phyloP scores from a whole-genome alignment of 208 protist genomes.

The Spongospora subterranea region DNA sequence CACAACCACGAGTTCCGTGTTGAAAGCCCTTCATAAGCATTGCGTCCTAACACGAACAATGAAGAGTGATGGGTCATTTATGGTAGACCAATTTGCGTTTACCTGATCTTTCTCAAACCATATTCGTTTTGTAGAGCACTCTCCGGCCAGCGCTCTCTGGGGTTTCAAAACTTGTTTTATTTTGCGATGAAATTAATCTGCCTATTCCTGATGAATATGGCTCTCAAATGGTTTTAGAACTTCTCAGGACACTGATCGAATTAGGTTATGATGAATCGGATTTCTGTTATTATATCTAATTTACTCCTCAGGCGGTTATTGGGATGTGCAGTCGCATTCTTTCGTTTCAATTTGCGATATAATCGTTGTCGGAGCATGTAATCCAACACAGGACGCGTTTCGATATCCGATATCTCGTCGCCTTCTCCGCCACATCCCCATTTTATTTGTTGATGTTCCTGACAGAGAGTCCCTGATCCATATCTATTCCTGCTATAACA shows the following conservation, averaged over 20 bases:
- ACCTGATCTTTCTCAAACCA: background rate
- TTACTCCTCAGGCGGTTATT: conserved; percentile 84
- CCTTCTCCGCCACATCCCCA: conserved; percentile 94
- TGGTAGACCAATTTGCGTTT: background rate
- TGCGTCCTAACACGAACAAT: conserved; percentile 89
- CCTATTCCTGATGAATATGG: conserved; percentile 94
- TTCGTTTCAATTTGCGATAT: conserved; percentile 93
- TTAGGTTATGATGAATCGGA: conserved; percentile 70
- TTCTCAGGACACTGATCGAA: conserved; percentile 97
- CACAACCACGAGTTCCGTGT: conserved; percentile 90
- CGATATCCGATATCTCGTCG: conserved; percentile 90
- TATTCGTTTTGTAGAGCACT: background rate
- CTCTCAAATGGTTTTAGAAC: conserved; percentile 95
- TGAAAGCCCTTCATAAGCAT: conserved; percentile 96
- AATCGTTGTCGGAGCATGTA: conserved; percentile 93
- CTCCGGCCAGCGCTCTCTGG: conserved; percentile 60
- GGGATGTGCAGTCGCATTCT: conserved; percentile 75
- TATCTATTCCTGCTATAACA: conserved; percentile 97
- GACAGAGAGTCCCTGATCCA: conserved; percentile 89
- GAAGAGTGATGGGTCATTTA: conserved; percentile 57
- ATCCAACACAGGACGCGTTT: conserved; percentile 98
- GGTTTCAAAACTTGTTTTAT: conserved; percentile 89
- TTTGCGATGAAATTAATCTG: conserved; percentile 99
- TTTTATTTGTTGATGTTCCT: conserved; percentile 98
- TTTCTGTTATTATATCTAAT: background rate